Evolutionary conservation across 352 stramenopile genomes (phyloP), one percentile per base, ranked within the genome.

Genomic region (Thraustotheca clavata): DNA sequence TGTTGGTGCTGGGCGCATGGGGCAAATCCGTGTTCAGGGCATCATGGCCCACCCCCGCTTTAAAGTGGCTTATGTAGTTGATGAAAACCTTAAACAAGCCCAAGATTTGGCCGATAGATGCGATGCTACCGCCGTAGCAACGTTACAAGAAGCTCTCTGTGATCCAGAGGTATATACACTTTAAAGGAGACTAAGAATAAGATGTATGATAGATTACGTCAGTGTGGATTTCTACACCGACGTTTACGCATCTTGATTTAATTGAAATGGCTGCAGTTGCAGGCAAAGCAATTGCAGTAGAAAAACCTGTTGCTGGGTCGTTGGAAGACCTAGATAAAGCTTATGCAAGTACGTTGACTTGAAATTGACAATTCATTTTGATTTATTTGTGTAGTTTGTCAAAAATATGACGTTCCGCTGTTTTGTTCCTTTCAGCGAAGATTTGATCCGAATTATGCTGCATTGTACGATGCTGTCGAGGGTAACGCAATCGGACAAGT

Each of bases 371-470:
- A 18, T 47, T 18, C 0, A 14, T 7, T 35, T 52, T n/a, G 14
- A 60, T 11, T 7, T 4, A 20, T 11, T 35, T 11, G 2, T 49
- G 0, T 54, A 62, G 49, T 72, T 0, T 91, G 83, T 41, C 60
- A 76, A 26, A 52, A 73, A 24, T 72, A 70, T 27, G 62, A 71
- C 35, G 77, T 92, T 20, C 75, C 83, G 46, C 71, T 97, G 49
- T 86, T 90, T 60, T 97, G 89, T 63, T 94, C 86, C 20, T 97
- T 96, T 71, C 89, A 97, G 71, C 77, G 91, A 18, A 77, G 91
- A 24, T 97, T 96, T 54, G 91, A 97, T 60, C 75, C 76, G n/a
- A 94, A 83, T 36, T 97, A 97, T 69, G 59, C 67, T 9, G 39
- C 68, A 7, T 55, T 77, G 8, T 49, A 59, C 9, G 39, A 73